Evolutionary conservation across 805 yeast species (phyloP), one percentile per base, ranked within the genome.

Genomic region (Yarrowia sp.): DNA sequence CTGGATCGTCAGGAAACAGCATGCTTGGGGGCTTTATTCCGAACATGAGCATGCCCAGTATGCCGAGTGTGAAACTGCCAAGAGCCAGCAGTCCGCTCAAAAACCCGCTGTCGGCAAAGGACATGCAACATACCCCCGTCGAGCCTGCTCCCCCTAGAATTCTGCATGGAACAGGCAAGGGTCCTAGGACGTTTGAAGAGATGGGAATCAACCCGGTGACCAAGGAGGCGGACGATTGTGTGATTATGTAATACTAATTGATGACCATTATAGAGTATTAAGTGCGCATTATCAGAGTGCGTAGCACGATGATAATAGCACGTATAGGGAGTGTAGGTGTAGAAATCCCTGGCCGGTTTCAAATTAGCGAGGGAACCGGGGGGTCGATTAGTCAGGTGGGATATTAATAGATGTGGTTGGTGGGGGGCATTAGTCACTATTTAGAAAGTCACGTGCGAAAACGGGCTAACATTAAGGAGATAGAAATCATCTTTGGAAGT

Each of bases 171-270:
- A 14, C 34, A 5, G 61, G 61, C 20, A 61, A 46, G 20, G 66
- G 66, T 2, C 66, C 66, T 1, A n/a, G 55, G 20, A 61, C 66
- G 44, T 61, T 61, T 47, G 66, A 61, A 24, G 66, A 61, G 30
- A 61, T 61, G 66, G 66, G 66, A 13, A 47, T 61, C 14, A 61
- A 61, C 15, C 43, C 66, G 15, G 66, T 61, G 9, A 61, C 66
- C 13, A 61, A 61, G 38, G 66, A 47, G 55, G 53, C 53, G 24
- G 66, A 61, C 14, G 66, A 61, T 17, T 61, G 66, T 38, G 55
- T 61, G 0, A 61, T 61, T 46, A 58, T 58, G 65, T 58, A 30
- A 58, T 19, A 19, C 30, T 24, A 24, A 24, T 24, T 24, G 30
- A 24, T 24, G 30, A 24, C 30, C 30, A 24, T 24, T 24, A 24